These are phyloP conservation scores for Colletotrichum tanaceti DNA, from an alignment of 2,329 filamentous ascomycete genomes.

Conservation along the genomic window DNA sequence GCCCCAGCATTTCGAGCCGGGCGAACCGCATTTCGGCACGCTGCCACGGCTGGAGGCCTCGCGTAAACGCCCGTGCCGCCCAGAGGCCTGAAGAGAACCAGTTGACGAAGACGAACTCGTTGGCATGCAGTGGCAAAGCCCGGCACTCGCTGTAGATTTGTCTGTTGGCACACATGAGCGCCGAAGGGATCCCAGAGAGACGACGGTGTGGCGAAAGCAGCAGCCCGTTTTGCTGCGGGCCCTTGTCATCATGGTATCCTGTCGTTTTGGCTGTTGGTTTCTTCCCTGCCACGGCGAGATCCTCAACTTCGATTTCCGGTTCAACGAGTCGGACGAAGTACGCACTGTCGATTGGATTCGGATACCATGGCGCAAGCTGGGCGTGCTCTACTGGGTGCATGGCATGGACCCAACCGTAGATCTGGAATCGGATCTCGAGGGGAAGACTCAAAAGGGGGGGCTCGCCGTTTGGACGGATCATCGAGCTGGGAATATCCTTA, in stretches of 20 bases:
- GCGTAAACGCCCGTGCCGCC: slow-evolving; percentile 53
- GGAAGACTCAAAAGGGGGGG: slow-evolving; percentile 53
- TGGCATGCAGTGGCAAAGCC: slow-evolving; percentile 53
- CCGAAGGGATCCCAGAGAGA: slow-evolving; percentile 54
- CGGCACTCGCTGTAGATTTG: slow-evolving; percentile 59
- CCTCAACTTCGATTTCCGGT: slow-evolving; percentile 15
- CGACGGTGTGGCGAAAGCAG: slow-evolving; percentile 52
- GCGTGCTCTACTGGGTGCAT: slow-evolving; percentile 53
- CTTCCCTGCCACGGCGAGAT: slow-evolving; percentile 8
- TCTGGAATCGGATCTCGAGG: slow-evolving; percentile 58
- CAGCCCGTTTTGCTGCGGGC: neutral
- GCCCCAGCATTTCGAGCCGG: slow-evolving; percentile 54
- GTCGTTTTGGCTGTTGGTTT: neutral
- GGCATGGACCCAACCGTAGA: slow-evolving; percentile 57
- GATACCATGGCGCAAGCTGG: slow-evolving; percentile 56
- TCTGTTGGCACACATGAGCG: slow-evolving; percentile 52
- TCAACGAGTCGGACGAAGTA: slow-evolving; percentile 48
- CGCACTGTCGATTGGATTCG: slow-evolving; percentile 48
- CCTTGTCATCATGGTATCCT: neutral
- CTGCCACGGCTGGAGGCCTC: slow-evolving; percentile 56
- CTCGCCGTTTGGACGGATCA: neutral
- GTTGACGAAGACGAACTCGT: slow-evolving; percentile 60
- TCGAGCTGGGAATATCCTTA: neutral
- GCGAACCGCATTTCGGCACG: slow-evolving; percentile 53
- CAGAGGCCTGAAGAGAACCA: slow-evolving; percentile 59